These are phyloP conservation scores for Candida rishiriensis DNA, from an alignment of 805 yeast genomes.

Conservation along the genomic window DNA sequence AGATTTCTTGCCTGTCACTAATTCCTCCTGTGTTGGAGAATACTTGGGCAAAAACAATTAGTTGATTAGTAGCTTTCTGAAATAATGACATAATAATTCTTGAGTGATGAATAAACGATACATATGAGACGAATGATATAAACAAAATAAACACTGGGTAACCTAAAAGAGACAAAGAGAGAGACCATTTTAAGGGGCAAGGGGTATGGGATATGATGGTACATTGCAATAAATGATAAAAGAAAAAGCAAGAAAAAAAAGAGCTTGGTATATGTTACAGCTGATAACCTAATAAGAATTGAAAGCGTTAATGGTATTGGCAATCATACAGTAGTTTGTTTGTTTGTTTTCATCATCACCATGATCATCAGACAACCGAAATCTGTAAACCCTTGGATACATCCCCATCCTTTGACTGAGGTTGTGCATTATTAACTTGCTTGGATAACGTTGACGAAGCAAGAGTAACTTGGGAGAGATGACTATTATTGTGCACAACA, in stretches of 20 bases:
- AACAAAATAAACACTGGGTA: neutral
- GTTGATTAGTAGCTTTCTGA: neutral
- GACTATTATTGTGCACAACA: neutral
- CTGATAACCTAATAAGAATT: too few relatives aligned
- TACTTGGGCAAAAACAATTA: neutral
- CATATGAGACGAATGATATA: neutral
- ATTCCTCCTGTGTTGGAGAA: too few relatives aligned
- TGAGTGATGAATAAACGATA: neutral
- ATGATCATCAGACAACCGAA: conserved; percentile 2
- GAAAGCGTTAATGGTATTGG: too few relatives aligned
- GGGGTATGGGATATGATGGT: too few relatives aligned
- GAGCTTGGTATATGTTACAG: neutral
- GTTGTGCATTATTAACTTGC: neutral
- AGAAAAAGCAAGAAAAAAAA: neutral
- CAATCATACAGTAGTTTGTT: too few relatives aligned
- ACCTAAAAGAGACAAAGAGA: neutral
- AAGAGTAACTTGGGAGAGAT: neutral
- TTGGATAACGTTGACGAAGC: neutral
- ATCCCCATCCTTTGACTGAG: neutral
- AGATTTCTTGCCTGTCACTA: too few relatives aligned
- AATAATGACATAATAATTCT: neutral
- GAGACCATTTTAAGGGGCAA: neutral
- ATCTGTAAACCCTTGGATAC: conserved; percentile 10
- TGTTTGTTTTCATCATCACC: too few relatives aligned
- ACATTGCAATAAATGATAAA: neutral